Evolutionary conservation across 2,329 filamentous ascomycete species (phyloP), one percentile per base, ranked within the genome.

Genomic region (Rugonectria rugulosa): DNA sequence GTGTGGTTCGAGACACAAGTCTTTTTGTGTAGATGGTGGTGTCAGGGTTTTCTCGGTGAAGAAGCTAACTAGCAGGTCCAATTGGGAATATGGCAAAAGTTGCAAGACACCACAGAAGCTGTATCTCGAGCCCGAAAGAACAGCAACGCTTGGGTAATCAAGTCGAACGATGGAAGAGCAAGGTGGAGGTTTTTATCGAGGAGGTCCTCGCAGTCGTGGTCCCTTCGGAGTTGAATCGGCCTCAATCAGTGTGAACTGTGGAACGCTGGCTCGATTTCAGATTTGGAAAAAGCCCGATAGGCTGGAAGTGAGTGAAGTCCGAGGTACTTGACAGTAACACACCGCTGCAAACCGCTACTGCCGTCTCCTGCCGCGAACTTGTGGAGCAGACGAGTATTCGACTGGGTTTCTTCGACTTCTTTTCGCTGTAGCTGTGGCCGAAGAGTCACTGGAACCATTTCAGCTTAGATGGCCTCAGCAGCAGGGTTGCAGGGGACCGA

Each of bases 161-260:
- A 24, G 8, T 17, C 19, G 17, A 24, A 48, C 19, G 24, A 49
- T 40, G 43, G 27, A 46, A 29, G 23, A 48, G 56, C 31, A 32
- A 37, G 52, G 43, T 27, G 19, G 38, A 45, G 51, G 40, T 6
- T 47, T 53, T 49, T 44, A 44, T 43, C 26, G 36, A 37, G 41
- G 54, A 44, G 51, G 46, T 47, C 19, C n/a, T 49, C 40, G 17
- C 29, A 53, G 24, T 41, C 27, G 17, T 50, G 48, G 46, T 48
- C 46, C 38, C 48, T 49, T 65, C 66, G 66, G 66, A 67, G 64
- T 14, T 61, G 59, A 49, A 68, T 68, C 66, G 66, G 66, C 67
- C 62, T 43, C 34, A 17, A 20, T 61, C 40, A 50, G 50, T 26
- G 53, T n/a, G n/a, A n/a, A n/a, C n/a, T n/a, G n/a, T 57, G 45